Evolutionary conservation across 2,329 filamentous ascomycete species (phyloP).

Genomic region (Gyromitra esculenta): DNA sequence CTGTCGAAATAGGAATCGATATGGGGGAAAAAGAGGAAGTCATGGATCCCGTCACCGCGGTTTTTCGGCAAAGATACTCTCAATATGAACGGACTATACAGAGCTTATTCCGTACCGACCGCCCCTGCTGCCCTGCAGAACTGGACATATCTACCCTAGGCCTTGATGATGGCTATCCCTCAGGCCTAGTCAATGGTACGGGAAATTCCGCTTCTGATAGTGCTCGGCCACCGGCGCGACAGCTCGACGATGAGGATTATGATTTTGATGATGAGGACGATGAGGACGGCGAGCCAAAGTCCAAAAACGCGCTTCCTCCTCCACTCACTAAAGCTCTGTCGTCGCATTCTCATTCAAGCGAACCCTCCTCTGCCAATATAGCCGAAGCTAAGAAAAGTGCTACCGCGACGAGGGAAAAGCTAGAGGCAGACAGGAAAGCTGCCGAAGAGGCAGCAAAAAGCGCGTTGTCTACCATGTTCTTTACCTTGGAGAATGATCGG

Average conservation of each 20-base stretch:
- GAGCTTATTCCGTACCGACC: constrained; percentile 56
- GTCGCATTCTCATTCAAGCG: constrained; percentile 70
- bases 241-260: constrained; percentile 76
- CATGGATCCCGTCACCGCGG: constrained; percentile 56
- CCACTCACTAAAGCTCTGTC: constrained; percentile 67
- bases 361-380: constrained; percentile 60
- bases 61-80: constrained; percentile 57
- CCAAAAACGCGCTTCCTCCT: constrained; percentile 64
- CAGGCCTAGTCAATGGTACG: constrained; percentile 49
- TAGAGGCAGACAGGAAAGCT: constrained; percentile 90
- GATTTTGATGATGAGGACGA: constrained; percentile 72
- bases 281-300: constrained; percentile 67
- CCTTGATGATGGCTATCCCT: constrained; percentile 52
- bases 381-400: constrained; percentile 70
- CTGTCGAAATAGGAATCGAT: constrained; percentile 56
- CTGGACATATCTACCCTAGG: constrained; percentile 55
- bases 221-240: constrained; percentile 51
- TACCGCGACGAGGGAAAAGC: constrained; percentile 76
- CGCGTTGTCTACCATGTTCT: constrained; percentile 92
- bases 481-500: constrained; percentile 92
- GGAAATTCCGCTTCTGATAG: constrained; percentile 52
- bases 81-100: constrained; percentile 57
- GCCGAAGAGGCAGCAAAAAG: constrained; percentile 88
- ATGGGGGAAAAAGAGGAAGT: constrained; percentile 58
- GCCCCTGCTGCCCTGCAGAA: constrained; percentile 57